Evolutionary conservation across 495 filamentous ascomycete genomes (phyloP).

Genomic region (Talaromyces nanjingensis): DNA sequence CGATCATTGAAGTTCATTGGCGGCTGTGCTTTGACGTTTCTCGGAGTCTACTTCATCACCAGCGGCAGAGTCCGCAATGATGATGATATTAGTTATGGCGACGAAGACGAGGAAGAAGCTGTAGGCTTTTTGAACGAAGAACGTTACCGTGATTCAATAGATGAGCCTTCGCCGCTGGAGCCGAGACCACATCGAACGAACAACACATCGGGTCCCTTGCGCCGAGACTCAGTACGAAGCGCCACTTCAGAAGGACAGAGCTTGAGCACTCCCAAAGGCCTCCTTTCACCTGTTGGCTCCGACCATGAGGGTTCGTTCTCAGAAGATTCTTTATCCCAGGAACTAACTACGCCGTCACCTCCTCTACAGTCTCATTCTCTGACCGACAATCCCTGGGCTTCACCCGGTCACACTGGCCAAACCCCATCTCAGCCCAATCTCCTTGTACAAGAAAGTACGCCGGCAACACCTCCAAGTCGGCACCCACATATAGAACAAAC

Average conservation of each 20-base stretch:
- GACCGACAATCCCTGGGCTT: conserved; percentile 37
- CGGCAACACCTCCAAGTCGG: conserved; percentile 20
- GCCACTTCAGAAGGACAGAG: conserved; percentile 26
- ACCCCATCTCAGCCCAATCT: conserved; percentile 18
- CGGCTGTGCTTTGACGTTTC: conserved; percentile 84
- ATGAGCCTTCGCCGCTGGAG: conserved; percentile 18
- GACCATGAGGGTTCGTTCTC: conserved; percentile 29
- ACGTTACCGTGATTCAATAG: conserved; percentile 31
- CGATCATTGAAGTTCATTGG: conserved; percentile 78
- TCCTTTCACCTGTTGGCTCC: conserved; percentile 27
- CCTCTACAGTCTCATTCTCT: conserved; percentile 28
- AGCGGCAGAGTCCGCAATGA: conserved; percentile 44
- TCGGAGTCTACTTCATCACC: conserved; percentile 91
- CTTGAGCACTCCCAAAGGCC: conserved; percentile 25
- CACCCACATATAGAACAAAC: conserved; percentile 14
- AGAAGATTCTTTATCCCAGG: conserved; percentile 24
- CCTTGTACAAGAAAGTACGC: conserved; percentile 18
- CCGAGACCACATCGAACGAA: conserved; percentile 13
- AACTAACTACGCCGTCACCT: conserved; percentile 23
- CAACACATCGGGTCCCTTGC: conserved; percentile 13
- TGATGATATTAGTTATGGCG: conserved; percentile 37
- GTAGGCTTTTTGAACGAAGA: conserved; percentile 41
- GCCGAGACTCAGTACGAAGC: conserved; percentile 27
- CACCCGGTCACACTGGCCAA: conserved; percentile 15
- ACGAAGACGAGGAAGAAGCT: conserved; percentile 36